Evolutionary conservation across 768 basidiomycete genomes (phyloP), one percentile per base, ranked within the genome.

Genomic region (Suillus subluteus): DNA sequence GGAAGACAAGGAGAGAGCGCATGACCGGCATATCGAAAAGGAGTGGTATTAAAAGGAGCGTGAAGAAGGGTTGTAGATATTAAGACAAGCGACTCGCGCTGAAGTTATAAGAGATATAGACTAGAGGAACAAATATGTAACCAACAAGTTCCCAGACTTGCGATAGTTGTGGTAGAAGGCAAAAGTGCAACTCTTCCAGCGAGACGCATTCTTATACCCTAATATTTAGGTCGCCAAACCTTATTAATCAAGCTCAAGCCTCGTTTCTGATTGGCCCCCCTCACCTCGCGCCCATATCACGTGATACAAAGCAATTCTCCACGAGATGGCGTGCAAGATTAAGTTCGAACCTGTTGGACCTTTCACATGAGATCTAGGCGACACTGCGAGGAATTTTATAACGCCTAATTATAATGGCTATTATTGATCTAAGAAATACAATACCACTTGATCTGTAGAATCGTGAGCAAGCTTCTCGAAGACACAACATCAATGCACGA

Each of bases 1-100:
- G 71, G 65, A 79, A 79, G 72, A 83, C 66, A 67, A 81, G 73
- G 67, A 82, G 65, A 69, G 78, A 74, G 68, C 78, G 81, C 72
- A 74, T 73, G 72, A 81, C 64, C 68, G 78, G 71, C 79, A 81
- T 79, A 58, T n/a, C 35, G 62, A 64, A 37, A 37, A 67, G 52
- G 52, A 67, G 55, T 61, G 66, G 55, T 41, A 56, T 48, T 48
- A 40, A 67, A 70, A 67, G 63, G 66, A 68, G 69, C 67, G 70
- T 63, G 59, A 65, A 66, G 72, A 37, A 63, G 61, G 50, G 44
- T 65, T n/a, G 43, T 50, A 62, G 32, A 64, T 52, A 67, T 61
- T 38, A 63, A 41, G 23, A 59, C 40, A 66, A 66, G 75, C 79
- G 78, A 69, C 75, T 78, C 70, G 73, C 75, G 73, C 73, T 69